Conservation (phyloP, 768 basidiomycete genomes). For the Lactifluus rugatus region DNA sequence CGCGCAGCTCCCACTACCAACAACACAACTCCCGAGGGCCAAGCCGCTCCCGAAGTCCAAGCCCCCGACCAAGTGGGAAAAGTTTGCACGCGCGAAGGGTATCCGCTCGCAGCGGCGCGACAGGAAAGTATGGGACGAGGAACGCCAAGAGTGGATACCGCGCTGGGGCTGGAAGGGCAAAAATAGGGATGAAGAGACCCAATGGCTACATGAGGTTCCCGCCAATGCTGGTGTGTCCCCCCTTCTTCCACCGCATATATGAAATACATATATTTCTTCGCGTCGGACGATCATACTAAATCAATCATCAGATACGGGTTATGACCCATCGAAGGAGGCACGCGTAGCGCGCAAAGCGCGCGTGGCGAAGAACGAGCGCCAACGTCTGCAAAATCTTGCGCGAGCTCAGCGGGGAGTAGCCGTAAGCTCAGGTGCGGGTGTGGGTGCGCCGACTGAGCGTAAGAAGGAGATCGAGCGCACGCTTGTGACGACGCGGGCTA, state of each 20-base stretch:
- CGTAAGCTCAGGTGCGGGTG: too few relatives aligned
- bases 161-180: conserved; percentile 86
- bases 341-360: conserved; percentile 73
- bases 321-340: conserved; percentile 69
- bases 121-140: conserved; percentile 87
- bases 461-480: conserved; percentile 70
- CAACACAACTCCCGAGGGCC: conserved; percentile 71
- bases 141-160: conserved; percentile 84
- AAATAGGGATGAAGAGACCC: conserved; percentile 76
- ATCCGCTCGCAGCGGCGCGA: conserved; percentile 74
- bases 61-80: conserved; percentile 92
- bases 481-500: conserved; percentile 62
- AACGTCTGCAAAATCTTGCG: conserved; percentile 61
- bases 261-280: too few relatives aligned
- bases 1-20: conserved; percentile 69
- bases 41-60: conserved; percentile 93
- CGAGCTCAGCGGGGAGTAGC: conserved; percentile 36
- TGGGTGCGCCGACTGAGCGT: conserved; percentile 35
- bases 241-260: neutral
- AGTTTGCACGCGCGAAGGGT: conserved; percentile 89
- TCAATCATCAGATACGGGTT: conserved; percentile 50
- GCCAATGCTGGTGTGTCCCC: conserved; percentile 65
- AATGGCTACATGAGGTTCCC: conserved; percentile 91
- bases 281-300: too few relatives aligned
- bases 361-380: conserved; percentile 76